These are phyloP conservation scores for Astrephomene gubernaculifera DNA, from an alignment of 139 green algal genomes.

Conservation along the genomic window DNA sequence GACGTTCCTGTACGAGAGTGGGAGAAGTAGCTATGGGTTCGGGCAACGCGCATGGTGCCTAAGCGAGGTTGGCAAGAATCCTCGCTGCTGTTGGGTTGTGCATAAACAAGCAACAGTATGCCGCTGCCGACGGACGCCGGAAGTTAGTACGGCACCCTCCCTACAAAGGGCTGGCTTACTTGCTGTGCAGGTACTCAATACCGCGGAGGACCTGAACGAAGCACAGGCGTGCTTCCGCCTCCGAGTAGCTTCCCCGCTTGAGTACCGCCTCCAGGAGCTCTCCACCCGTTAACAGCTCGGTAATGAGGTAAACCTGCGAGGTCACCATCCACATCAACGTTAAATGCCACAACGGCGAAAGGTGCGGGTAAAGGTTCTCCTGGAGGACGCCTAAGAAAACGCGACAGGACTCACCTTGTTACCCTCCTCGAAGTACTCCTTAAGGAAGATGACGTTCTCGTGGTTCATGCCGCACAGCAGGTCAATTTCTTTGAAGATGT, in stretches of 20 bases:
- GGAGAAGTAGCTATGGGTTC: too few relatives aligned
- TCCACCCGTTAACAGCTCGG: constrained; percentile 85
- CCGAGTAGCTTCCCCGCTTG: constrained; percentile 80
- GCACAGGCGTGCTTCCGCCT: constrained; percentile 78
- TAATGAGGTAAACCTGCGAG: constrained; percentile 90
- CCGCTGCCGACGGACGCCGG: too few relatives aligned
- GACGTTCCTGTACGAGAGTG: constrained; percentile 71
- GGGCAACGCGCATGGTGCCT: too few relatives aligned
- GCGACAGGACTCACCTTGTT: constrained; percentile 59
- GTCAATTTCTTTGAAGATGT: constrained; percentile 96
- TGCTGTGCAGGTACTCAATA: constrained; percentile 89
- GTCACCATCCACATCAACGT: too few relatives aligned
- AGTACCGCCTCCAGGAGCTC: constrained; percentile 92
- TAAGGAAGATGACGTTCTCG: constrained; percentile 87
- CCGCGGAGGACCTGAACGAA: constrained; percentile 87
- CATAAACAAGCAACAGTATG: too few relatives aligned
- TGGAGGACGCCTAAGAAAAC: too few relatives aligned
- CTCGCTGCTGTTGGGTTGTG: too few relatives aligned
- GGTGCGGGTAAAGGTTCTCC: too few relatives aligned
- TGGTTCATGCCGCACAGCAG: constrained; percentile 87
- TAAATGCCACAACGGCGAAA: too few relatives aligned
- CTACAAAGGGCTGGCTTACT: constrained; percentile 55
- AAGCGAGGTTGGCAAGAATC: too few relatives aligned
- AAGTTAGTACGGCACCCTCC: too few relatives aligned
- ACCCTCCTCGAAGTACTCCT: constrained; percentile 91